A percentile compares a stretch with the other conserved stretches of the same genome.
These are phyloP conservation scores for Fusarium sambucinum DNA, from an alignment of 2,329 filamentous ascomycete species.

Conservation along the genomic window DNA sequence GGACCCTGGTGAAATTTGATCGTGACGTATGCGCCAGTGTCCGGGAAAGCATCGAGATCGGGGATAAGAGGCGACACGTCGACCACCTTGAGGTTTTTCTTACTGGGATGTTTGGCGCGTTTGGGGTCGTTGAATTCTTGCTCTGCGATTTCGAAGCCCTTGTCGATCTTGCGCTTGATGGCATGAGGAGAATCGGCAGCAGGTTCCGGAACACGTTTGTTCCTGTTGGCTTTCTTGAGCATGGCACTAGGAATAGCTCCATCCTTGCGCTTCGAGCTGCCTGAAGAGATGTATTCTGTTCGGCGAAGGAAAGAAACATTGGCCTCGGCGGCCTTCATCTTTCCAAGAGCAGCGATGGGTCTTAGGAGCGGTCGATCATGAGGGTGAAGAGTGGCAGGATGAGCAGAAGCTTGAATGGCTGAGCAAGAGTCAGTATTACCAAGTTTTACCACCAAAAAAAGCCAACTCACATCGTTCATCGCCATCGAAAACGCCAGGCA, in stretches of 20 bases:
- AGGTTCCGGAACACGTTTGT: constrained; percentile 65
- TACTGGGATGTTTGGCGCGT: constrained; percentile 69
- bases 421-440: constrained; percentile 24
- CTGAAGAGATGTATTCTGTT: constrained; percentile 91
- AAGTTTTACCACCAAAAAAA: neutral
- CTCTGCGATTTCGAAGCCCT: constrained; percentile 68
- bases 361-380: constrained; percentile 87
- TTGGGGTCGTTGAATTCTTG: constrained; percentile 66
- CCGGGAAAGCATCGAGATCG: constrained; percentile 76
- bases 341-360: constrained; percentile 85
- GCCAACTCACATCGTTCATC: constrained; percentile 82
- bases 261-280: constrained; percentile 62
- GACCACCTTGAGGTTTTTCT: constrained; percentile 68
- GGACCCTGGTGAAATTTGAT: constrained; percentile 77
- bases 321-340: constrained; percentile 79
- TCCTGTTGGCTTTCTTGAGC: constrained; percentile 51
- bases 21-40: constrained; percentile 76
- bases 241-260: constrained; percentile 59
- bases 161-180: constrained; percentile 76
- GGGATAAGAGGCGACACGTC: constrained; percentile 72
- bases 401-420: constrained; percentile 86
- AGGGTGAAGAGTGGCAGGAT: constrained; percentile 79
- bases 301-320: constrained; percentile 93
- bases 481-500: constrained; percentile 94
- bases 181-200: constrained; percentile 72